Base-by-base conservation (phyloP, 1,284 basidiomycete species). In the Veloboletus limbatus region DNA sequence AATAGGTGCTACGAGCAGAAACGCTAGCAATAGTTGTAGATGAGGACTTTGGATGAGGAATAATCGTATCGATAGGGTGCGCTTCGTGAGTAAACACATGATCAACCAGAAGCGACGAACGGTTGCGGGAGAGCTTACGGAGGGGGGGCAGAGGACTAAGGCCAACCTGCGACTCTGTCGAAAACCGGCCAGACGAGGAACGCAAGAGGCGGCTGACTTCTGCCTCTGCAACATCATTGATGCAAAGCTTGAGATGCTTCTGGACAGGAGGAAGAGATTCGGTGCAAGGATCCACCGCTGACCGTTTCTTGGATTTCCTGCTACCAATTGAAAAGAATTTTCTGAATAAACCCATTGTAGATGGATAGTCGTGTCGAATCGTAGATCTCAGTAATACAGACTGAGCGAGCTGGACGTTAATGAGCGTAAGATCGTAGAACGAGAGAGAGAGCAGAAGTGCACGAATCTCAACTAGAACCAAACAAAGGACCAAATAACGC, bases 241-340 rank as follows among this genome's bases (percentile, higher is more conserved):
- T 45, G 2, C 22, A 39, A 30, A 50, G 43, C 16, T 52, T 40
- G 55, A 49, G 52, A 30, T 59, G 40, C 16, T 52, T 41, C n/a
- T 51, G 49, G 11, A 45, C 28, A 8, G 48, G 38, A 36, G 49
- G 45, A 22, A 40, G 43, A 14, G 38, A 41, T 33, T 49, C 48
- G 10, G 34, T 18, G 33, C 35, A 31, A 40, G 49, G 38, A 39
- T 53, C 40, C 17, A 20, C 68, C 21, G 57, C 52, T 37, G 61
- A 57, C 41, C 64, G 64, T 25, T 60, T 66, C 41, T 78, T 80
- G 56, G 72, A 76, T 64, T 78, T 83, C 68, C 75, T 82, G 66
- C 74, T 78, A 40, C 82, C 74, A 26, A 88, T 68, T 9, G 87
- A 88, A 44, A 89, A 76, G 53, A 89, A 69, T 30, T 78, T 81